Evolutionary conservation across 2,329 filamentous ascomycete species (phyloP).

Genomic region (Geosmithia morbida): DNA sequence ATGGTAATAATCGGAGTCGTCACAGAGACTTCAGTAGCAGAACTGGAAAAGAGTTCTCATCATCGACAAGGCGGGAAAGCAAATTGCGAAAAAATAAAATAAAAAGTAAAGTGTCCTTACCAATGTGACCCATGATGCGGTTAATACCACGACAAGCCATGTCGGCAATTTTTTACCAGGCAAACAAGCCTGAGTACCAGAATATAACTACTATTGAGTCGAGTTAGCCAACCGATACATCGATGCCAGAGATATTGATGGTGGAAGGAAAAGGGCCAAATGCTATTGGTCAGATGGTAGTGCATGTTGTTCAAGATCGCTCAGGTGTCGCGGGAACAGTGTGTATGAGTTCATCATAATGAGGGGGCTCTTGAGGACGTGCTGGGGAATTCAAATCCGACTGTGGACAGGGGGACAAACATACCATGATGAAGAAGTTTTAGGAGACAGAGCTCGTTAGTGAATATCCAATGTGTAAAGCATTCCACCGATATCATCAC

Average conservation of each 20-base stretch:
- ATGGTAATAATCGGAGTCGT: constrained; percentile 51
- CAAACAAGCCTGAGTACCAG: not conserved
- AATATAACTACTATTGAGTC: not conserved
- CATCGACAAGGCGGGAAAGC: constrained; percentile 25
- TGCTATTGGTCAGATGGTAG: constrained; percentile 49
- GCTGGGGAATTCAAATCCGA: not conserved
- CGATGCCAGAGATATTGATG: not conserved
- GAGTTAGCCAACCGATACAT: not conserved
- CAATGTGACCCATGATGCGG: not conserved
- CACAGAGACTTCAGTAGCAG: constrained; percentile 57
- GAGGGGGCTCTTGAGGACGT: not conserved
- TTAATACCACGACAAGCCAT: too few species aligned
- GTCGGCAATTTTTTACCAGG: too few species aligned
- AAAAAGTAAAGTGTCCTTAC: not conserved
- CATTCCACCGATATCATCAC: not conserved
- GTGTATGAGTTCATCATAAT: constrained; percentile 37
- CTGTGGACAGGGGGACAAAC: not conserved
- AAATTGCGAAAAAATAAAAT: constrained; percentile 2
- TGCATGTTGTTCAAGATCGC: constrained; percentile 55
- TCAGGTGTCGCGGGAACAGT: constrained; percentile 50
- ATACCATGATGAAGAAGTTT: not conserved
- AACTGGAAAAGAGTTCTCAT: constrained; percentile 58
- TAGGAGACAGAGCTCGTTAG: not conserved
- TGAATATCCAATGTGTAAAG: not conserved
- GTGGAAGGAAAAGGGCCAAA: not conserved